These are phyloP conservation scores for Sporothrix globosa DNA, from an alignment of 2,329 filamentous ascomycete genomes.

Conservation along the genomic window DNA sequence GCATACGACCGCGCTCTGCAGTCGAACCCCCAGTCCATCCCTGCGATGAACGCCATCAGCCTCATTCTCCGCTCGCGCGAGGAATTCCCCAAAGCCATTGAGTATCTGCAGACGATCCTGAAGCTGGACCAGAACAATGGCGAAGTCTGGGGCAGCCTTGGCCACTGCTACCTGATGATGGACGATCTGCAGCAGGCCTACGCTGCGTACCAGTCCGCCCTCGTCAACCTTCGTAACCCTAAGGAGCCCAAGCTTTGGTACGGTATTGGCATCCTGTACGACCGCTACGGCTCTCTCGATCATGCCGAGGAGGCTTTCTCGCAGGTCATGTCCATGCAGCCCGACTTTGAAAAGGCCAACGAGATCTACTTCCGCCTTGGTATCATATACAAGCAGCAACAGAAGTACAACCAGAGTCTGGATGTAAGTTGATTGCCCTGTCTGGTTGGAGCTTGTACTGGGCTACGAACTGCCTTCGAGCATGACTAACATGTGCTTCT, in stretches of 20 bases:
- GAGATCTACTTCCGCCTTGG: constrained; percentile 98
- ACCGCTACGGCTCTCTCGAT: constrained; percentile 92
- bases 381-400: constrained; percentile 99
- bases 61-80: constrained; percentile 89
- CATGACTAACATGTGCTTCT: constrained; percentile 37
- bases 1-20: constrained; percentile 89
- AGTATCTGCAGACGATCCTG: constrained; percentile 87
- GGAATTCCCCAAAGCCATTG: constrained; percentile 89
- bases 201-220: constrained; percentile 90
- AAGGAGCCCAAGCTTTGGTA: constrained; percentile 99
- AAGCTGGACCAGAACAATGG: constrained; percentile 89
- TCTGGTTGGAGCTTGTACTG: not conserved
- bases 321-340: constrained; percentile 98
- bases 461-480: not conserved
- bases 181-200: constrained; percentile 97
- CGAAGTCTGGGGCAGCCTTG: constrained; percentile 94
- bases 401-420: constrained; percentile 88
- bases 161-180: constrained; percentile 99
- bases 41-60: constrained; percentile 92
- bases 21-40: constrained; percentile 85
- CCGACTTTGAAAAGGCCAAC: constrained; percentile 96
- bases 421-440: constrained; percentile 63
- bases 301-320: constrained; percentile 98
- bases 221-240: constrained; percentile 89
- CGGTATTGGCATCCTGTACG: constrained; percentile 95